These are phyloP conservation scores for Chlorophyllum brunneum DNA, from an alignment of 768 basidiomycete species.

Conservation along the genomic window DNA sequence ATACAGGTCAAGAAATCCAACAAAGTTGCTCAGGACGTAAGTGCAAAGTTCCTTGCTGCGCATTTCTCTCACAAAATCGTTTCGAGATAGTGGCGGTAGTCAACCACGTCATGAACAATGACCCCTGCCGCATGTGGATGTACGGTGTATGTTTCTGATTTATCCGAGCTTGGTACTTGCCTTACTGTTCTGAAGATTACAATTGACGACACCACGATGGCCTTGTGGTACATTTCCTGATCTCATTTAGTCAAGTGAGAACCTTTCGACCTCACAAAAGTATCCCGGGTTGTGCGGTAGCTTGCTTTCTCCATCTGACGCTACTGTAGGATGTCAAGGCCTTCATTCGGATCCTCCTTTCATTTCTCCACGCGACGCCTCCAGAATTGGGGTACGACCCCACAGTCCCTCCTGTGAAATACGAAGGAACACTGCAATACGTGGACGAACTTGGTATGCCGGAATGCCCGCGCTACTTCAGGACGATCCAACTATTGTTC, in stretches of 20 bases:
- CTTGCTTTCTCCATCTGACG: background rate
- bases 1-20: too few species aligned
- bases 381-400: slow-evolving; percentile 10
- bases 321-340: slow-evolving; percentile 1
- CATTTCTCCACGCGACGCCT: slow-evolving; percentile 1
- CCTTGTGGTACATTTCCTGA: too few species aligned
- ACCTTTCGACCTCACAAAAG: slow-evolving; percentile 8
- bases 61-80: too few species aligned
- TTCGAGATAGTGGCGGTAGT: too few species aligned
- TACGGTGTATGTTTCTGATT: slow-evolving; percentile 18
- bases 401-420: background rate
- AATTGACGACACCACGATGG: slow-evolving; percentile 10
- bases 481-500: background rate
- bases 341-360: slow-evolving; percentile 5
- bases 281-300: background rate
- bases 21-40: too few species aligned
- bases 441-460: slow-evolving; percentile 1
- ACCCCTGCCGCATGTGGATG: slow-evolving; percentile 20
- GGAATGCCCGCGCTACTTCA: background rate
- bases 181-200: background rate
- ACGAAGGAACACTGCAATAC: background rate
- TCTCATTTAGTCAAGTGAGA: slow-evolving; percentile 4
- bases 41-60: too few species aligned
- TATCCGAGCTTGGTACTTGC: background rate
- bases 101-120: slow-evolving; percentile 22